Evolutionary conservation across 176 grass and related monocot genomes (phyloP).

Genomic region (Cenchrus fungigraminus): DNA sequence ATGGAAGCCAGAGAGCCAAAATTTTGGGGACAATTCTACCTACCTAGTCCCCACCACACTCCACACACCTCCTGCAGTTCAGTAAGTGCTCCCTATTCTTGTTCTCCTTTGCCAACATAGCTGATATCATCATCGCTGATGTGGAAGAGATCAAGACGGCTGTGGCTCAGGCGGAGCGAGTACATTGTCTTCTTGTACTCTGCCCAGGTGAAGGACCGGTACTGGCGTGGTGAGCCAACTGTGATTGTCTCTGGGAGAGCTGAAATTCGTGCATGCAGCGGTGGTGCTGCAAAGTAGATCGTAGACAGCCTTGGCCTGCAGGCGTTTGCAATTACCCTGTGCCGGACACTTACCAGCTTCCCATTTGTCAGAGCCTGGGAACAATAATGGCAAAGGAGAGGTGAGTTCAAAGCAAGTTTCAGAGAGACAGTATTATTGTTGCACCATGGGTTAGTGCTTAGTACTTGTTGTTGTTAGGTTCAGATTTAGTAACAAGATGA

Average conservation of each 20-base stretch:
- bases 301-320: slow-evolving; percentile 80
- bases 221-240: slow-evolving; percentile 32
- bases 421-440: background rate
- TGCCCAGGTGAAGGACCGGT: slow-evolving; percentile 87
- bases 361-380: slow-evolving; percentile 90
- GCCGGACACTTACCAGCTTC: slow-evolving; percentile 69
- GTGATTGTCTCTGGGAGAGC: slow-evolving; percentile 69
- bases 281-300: slow-evolving; percentile 85
- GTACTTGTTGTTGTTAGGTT: background rate
- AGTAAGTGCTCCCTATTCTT: slow-evolving; percentile 37
- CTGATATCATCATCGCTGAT: slow-evolving; percentile 9
- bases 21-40: slow-evolving; percentile 55
- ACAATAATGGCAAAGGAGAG: slow-evolving; percentile 4
- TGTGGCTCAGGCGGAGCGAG: slow-evolving; percentile 81
- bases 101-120: slow-evolving; percentile 27
- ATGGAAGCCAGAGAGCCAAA: slow-evolving; percentile 50
- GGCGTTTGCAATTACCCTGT: slow-evolving; percentile 85
- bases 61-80: slow-evolving; percentile 16
- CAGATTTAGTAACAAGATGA: background rate
- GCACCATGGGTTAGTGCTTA: background rate
- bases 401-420: slow-evolving; percentile 3
- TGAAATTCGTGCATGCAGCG: slow-evolving; percentile 61
- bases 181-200: slow-evolving; percentile 99
- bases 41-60: slow-evolving; percentile 41
- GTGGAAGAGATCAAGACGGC: slow-evolving; percentile 79